Evolutionary conservation across 2,329 filamentous ascomycete genomes (phyloP).

Genomic region (Apiospora sp.): DNA sequence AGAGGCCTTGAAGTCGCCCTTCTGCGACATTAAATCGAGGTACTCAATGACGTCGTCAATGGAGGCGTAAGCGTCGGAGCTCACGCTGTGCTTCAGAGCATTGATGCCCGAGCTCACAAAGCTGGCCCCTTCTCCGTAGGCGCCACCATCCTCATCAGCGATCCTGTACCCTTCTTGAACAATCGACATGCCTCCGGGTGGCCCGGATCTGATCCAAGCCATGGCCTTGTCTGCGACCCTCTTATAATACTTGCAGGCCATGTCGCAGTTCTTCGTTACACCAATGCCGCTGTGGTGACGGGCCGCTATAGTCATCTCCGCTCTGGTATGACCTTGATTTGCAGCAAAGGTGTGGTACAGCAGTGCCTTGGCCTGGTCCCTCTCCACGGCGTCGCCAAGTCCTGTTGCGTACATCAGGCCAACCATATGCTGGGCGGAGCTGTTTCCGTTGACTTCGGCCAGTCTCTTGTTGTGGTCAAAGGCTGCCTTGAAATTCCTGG

Average conservation of each 20-base stretch:
- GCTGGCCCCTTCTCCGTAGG: conserved; percentile 95
- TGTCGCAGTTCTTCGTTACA: conserved; percentile 84
- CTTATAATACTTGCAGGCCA: conserved; percentile 88
- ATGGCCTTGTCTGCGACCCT: conserved; percentile 93
- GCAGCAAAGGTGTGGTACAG: conserved; percentile 96
- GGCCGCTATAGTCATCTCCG: conserved; percentile 93
- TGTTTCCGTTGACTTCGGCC: conserved; percentile 81
- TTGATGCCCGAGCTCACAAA: conserved; percentile 86
- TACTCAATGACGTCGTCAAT: conserved; percentile 96
- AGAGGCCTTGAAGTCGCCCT: conserved; percentile 87
- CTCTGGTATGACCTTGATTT: conserved; percentile 79
- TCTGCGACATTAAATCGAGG: conserved; percentile 86
- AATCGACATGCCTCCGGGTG: conserved; percentile 85
- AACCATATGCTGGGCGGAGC: conserved; percentile 93
- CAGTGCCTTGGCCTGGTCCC: conserved; percentile 89
- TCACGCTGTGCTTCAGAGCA: conserved; percentile 74
- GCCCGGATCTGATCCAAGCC: conserved; percentile 84
- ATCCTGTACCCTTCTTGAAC: conserved; percentile 82
- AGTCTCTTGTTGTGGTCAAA: conserved; percentile 84
- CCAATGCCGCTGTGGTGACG: conserved; percentile 87
- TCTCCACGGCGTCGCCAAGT: conserved; percentile 79
- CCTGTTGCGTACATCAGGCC: conserved; percentile 96
- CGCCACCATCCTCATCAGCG: conserved; percentile 88
- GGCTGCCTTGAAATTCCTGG: conserved; percentile 79
- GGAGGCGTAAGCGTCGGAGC: conserved; percentile 83